phyloP scores from a whole-genome alignment of 257 asterid genomes.

The Plectranthus barbatus region DNA sequence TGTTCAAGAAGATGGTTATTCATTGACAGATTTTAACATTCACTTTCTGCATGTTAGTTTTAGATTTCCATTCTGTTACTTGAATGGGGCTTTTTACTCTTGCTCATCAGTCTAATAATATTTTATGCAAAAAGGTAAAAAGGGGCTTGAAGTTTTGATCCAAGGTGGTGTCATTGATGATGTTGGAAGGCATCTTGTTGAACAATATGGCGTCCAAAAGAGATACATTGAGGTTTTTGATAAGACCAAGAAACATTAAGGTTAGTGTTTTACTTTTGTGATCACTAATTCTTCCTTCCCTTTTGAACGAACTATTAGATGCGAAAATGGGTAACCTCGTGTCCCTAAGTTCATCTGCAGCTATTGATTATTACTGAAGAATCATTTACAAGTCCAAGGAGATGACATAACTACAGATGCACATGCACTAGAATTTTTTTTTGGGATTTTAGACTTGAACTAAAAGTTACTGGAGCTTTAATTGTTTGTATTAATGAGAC shows the following conservation, averaged over 20 bases:
- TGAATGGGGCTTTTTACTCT: neutral
- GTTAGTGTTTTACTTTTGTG: slow-evolving; percentile 7
- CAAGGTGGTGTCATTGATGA: slow-evolving; percentile 96
- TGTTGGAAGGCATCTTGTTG: slow-evolving; percentile 75
- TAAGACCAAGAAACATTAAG: slow-evolving; percentile 62
- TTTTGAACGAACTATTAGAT: neutral
- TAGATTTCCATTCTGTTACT: neutral
- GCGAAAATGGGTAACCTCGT: neutral
- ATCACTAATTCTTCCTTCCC: neutral
- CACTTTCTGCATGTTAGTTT: neutral
- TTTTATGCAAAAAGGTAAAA: slow-evolving; percentile 44
- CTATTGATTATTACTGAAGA: neutral
- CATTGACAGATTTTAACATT: neutral
- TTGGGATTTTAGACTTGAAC: too few species aligned
- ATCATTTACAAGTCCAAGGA: neutral
- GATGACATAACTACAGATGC: too few species aligned
- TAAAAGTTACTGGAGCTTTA: too few species aligned
- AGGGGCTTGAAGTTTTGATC: slow-evolving; percentile 84
- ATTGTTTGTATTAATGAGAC: too few species aligned
- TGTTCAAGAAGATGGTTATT: neutral
- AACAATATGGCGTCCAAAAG: slow-evolving; percentile 78
- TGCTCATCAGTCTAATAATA: neutral
- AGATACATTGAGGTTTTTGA: slow-evolving; percentile 83
- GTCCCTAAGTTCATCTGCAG: neutral
- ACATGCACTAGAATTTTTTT: too few species aligned